Conservation (phyloP, 805 yeast genomes). For the Pichia deserticola region DNA sequence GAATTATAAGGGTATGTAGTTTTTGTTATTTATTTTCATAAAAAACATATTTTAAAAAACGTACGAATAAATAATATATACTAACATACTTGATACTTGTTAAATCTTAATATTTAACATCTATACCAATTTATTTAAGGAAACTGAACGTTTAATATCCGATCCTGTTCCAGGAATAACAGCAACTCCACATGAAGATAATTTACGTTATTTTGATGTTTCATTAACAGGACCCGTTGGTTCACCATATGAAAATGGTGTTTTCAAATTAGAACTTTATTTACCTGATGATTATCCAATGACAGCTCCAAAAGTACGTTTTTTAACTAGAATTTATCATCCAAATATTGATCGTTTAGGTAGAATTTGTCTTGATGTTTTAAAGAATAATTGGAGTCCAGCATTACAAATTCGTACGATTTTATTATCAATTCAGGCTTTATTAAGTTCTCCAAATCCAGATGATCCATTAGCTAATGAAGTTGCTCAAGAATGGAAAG, state of each 20-base stretch:
- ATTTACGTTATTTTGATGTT: slow-evolving; percentile 87
- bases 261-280: slow-evolving; percentile 75
- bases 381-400: slow-evolving; percentile 95
- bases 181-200: slow-evolving; percentile 91
- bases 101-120: neutral
- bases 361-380: slow-evolving; percentile 88
- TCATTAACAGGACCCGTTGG: slow-evolving; percentile 85
- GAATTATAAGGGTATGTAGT: slow-evolving; percentile 72
- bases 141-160: slow-evolving; percentile 82
- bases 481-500: slow-evolving; percentile 95
- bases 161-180: slow-evolving; percentile 97
- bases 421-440: slow-evolving; percentile 83
- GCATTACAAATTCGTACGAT: slow-evolving; percentile 94
- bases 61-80: too few species aligned
- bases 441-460: slow-evolving; percentile 93
- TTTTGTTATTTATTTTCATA: too few species aligned
- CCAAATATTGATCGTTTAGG: slow-evolving; percentile 96
- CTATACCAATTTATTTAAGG: slow-evolving; percentile 34
- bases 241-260: slow-evolving; percentile 83
- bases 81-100: too few species aligned
- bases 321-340: slow-evolving; percentile 88
- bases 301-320: slow-evolving; percentile 96
- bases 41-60: too few species aligned
- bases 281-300: slow-evolving; percentile 96
- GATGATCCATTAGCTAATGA: slow-evolving; percentile 98